A percentile compares a stretch with the other conserved stretches of the same genome.
Evolutionary conservation across 2,329 filamentous ascomycete genomes (phyloP).

Genomic region (Talaromyces verruculosus): DNA sequence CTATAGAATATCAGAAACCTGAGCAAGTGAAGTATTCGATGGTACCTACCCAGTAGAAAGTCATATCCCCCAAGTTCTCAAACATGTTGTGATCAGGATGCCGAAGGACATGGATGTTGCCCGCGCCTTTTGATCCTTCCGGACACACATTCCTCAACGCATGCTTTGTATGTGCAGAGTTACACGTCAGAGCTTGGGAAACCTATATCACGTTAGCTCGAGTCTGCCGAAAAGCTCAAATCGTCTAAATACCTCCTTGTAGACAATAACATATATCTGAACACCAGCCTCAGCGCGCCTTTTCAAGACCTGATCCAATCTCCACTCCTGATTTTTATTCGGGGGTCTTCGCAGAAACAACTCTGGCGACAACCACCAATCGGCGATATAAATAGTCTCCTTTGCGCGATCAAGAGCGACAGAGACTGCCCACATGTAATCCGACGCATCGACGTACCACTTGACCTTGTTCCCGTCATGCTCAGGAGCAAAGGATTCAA

Average conservation of each 20-base stretch:
- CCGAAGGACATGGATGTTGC: slow-evolving; percentile 22
- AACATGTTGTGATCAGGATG: slow-evolving; percentile 87
- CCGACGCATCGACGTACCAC: slow-evolving; percentile 94
- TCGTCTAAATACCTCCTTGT: slow-evolving; percentile 39
- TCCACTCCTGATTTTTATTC: slow-evolving; percentile 74
- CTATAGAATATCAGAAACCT: slow-evolving; percentile 23
- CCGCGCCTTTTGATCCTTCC: slow-evolving; percentile 64
- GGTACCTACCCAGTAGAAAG: slow-evolving; percentile 73
- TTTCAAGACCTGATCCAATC: slow-evolving; percentile 58
- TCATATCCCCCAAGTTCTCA: slow-evolving; percentile 72
- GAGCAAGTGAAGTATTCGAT: not conserved
- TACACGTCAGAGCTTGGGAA: slow-evolving; percentile 79
- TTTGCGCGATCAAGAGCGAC: slow-evolving; percentile 69
- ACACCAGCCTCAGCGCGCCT: slow-evolving; percentile 87
- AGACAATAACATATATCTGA: slow-evolving; percentile 90
- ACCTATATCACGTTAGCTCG: slow-evolving; percentile 41
- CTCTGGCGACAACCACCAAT: slow-evolving; percentile 34
- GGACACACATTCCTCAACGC: slow-evolving; percentile 77
- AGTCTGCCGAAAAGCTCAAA: not conserved
- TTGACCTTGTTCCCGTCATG: slow-evolving; percentile 83
- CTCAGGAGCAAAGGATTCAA: slow-evolving; percentile 86
- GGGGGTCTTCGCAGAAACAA: slow-evolving; percentile 81
- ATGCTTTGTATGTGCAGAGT: slow-evolving; percentile 89
- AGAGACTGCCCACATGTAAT: slow-evolving; percentile 95
- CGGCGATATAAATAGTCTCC: slow-evolving; percentile 83